These are phyloP conservation scores for Scheffersomyces lignosus DNA, from an alignment of 805 yeast genomes.

Conservation along the genomic window DNA sequence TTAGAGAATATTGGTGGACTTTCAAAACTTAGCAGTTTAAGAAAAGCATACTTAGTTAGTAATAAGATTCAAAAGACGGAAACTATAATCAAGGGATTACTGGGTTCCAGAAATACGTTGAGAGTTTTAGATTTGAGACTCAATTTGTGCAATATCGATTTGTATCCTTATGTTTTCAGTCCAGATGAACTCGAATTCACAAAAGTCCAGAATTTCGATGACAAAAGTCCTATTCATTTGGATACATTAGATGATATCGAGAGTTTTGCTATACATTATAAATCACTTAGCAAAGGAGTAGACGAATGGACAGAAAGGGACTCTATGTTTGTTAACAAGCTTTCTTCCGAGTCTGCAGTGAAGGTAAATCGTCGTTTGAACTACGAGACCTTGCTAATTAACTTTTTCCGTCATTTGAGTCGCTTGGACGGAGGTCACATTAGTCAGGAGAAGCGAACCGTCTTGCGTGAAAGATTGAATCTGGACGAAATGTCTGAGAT, in stretches of 20 bases:
- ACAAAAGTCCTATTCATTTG: conserved; percentile 39
- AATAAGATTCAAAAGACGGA: conserved; percentile 41
- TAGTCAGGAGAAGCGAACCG: conserved; percentile 10
- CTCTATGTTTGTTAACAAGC: conserved; percentile 23
- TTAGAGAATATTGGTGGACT: conserved; percentile 36
- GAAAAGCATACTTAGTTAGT: conserved; percentile 44
- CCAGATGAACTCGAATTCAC: conserved; percentile 38
- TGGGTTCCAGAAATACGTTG: conserved; percentile 31
- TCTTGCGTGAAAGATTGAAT: conserved; percentile 6
- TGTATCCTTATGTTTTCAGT: conserved; percentile 55
- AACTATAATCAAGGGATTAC: conserved; percentile 29
- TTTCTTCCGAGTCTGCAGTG: conserved; percentile 18
- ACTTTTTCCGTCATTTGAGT: conserved; percentile 31
- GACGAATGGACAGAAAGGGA: conserved; percentile 44
- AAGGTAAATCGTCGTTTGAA: conserved; percentile 25
- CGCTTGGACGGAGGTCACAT: conserved; percentile 38
- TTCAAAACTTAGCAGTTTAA: conserved; percentile 31
- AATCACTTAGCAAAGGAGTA: conserved; percentile 36
- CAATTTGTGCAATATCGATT: conserved; percentile 46
- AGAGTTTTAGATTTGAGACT: conserved; percentile 48
- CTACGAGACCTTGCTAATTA: conserved; percentile 36
- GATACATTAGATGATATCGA: conserved; percentile 53
- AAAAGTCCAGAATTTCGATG: conserved; percentile 9
- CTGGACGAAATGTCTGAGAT: background rate
- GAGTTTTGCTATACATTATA: conserved; percentile 48